These are phyloP conservation scores for Xylariaceae sp. DNA, from an alignment of 2,329 filamentous ascomycete species.

Conservation along the genomic window DNA sequence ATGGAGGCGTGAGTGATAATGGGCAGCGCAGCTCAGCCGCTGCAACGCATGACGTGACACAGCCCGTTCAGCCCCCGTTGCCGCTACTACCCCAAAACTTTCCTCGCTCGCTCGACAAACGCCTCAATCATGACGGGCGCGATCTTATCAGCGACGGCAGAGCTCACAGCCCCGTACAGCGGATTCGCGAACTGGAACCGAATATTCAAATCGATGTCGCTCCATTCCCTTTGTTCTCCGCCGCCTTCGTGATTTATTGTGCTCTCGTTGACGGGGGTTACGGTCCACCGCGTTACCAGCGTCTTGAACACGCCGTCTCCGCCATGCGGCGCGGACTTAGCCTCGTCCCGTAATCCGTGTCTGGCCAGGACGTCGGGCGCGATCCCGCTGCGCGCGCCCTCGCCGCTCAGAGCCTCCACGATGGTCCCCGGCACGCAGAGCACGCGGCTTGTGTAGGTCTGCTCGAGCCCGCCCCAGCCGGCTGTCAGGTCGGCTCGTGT, in stretches of 20 bases:
- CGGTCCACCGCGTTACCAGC: conserved; percentile 66
- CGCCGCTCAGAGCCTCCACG: conserved; percentile 74
- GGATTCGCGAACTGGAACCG: conserved; percentile 84
- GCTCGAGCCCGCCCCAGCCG: conserved; percentile 79
- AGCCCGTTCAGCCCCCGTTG: neutral
- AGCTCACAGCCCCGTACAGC: conserved; percentile 78
- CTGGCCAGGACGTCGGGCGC: conserved; percentile 34
- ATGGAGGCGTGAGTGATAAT: neutral
- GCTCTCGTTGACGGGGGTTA: conserved; percentile 41
- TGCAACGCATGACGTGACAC: conserved; percentile 23
- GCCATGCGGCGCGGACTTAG: neutral
- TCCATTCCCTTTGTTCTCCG: conserved; percentile 42
- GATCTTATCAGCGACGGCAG: conserved; percentile 76
- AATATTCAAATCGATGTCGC: conserved; percentile 71
- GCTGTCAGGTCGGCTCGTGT: conserved; percentile 73
- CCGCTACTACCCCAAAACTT: conserved; percentile 40
- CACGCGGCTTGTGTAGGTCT: conserved; percentile 76
- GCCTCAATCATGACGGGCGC: conserved; percentile 87
- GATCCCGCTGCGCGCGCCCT: conserved; percentile 44
- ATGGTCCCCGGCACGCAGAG: conserved; percentile 67
- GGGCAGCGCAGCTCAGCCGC: conserved; percentile 4
- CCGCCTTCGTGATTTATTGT: conserved; percentile 50
- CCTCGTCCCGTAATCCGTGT: conserved; percentile 26
- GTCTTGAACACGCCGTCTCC: conserved; percentile 55
- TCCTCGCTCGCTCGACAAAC: conserved; percentile 75